phyloP scores from a whole-genome alignment of 345 rosid genomes.

The Murraya paniculata region DNA sequence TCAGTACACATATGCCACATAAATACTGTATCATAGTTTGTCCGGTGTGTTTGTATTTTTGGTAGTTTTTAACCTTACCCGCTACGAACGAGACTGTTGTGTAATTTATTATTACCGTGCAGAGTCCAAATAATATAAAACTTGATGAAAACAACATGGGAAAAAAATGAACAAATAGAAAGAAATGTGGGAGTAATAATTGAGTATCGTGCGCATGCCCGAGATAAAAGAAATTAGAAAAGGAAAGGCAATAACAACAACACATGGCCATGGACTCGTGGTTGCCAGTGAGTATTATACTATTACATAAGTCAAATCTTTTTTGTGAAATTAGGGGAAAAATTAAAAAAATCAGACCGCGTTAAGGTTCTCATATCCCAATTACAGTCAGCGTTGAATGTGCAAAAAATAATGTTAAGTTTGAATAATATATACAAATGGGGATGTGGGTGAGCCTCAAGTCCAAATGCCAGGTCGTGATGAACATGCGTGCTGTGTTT shows the following conservation, averaged over 20 bases:
- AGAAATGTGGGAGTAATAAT: not conserved
- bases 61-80: not conserved
- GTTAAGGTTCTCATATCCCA: not conserved
- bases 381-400: constrained; percentile 2
- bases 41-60: not conserved
- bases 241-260: too few relatives aligned
- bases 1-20: too few relatives aligned
- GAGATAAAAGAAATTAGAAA: too few relatives aligned
- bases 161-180: too few relatives aligned
- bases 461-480: constrained; percentile 15
- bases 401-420: not conserved
- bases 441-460: not conserved
- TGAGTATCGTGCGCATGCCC: not conserved
- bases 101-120: not conserved
- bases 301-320: too few relatives aligned
- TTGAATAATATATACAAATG: not conserved
- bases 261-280: too few relatives aligned
- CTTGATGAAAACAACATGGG: too few relatives aligned
- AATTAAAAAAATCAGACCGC: not conserved
- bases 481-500: not conserved
- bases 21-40: too few relatives aligned
- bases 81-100: not conserved
- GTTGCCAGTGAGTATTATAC: too few relatives aligned
- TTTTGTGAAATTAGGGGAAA: not conserved
- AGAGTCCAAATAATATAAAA: not conserved